phyloP scores from a whole-genome alignment of 805 yeast species.

The Candida anglica region DNA sequence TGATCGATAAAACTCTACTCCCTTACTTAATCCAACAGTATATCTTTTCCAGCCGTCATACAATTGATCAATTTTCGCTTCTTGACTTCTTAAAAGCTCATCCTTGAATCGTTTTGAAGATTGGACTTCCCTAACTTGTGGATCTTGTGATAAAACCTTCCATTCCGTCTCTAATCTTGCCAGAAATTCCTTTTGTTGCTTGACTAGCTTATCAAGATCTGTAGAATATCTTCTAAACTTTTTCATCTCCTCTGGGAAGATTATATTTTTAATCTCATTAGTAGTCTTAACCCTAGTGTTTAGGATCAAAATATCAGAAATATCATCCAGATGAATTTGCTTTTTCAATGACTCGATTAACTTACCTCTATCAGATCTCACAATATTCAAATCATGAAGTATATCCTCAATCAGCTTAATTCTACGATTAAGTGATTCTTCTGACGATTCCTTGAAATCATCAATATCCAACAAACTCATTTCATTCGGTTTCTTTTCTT shows the following conservation, averaged over 20 bases:
- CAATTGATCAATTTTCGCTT: slow-evolving; percentile 41
- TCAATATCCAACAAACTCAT: slow-evolving; percentile 68
- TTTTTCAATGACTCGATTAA: slow-evolving; percentile 63
- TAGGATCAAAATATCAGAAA: slow-evolving; percentile 67
- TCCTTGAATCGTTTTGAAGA: slow-evolving; percentile 37
- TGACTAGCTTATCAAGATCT: slow-evolving; percentile 65
- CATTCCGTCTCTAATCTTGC: slow-evolving; percentile 23
- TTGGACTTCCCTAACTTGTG: slow-evolving; percentile 36
- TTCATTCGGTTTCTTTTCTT: slow-evolving; percentile 16
- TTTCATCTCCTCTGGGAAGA: slow-evolving; percentile 66
- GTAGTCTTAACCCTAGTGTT: slow-evolving; percentile 55
- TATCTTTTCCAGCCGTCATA: slow-evolving; percentile 55
- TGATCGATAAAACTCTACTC: slow-evolving; percentile 59
- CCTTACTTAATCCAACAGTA: slow-evolving; percentile 55
- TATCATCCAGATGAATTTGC: slow-evolving; percentile 77
- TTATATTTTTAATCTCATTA: slow-evolving; percentile 49
- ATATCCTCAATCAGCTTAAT: slow-evolving; percentile 53
- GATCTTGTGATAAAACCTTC: slow-evolving; percentile 21
- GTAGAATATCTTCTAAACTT: slow-evolving; percentile 70
- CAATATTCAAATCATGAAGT: slow-evolving; percentile 55
- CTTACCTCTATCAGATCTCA: slow-evolving; percentile 61
- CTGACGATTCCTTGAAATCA: slow-evolving; percentile 27
- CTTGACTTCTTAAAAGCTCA: slow-evolving; percentile 26
- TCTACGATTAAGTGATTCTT: slow-evolving; percentile 23
- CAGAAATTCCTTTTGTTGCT: slow-evolving; percentile 55